Conservation (phyloP, 495 filamentous ascomycete genomes). For the Aspergillus coremiiformis region DNA sequence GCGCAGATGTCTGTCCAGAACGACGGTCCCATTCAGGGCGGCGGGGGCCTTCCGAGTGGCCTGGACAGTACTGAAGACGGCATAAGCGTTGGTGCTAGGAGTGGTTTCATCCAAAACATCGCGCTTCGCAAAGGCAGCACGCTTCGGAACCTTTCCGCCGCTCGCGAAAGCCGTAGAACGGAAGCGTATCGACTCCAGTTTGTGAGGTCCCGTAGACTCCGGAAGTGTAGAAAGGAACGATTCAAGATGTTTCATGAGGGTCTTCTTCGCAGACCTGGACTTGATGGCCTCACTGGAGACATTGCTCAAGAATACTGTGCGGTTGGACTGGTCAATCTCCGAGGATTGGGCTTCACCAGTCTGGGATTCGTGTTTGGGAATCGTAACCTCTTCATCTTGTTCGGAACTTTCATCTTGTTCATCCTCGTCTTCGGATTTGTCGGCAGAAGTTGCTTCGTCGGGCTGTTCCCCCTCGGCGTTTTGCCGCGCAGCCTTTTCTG, state of each 20-base stretch:
- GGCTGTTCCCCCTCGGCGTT: slow-evolving; percentile 19
- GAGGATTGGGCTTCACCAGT: slow-evolving; percentile 28
- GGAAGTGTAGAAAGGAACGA: slow-evolving; percentile 48
- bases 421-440: slow-evolving; percentile 13
- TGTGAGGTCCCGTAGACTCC: slow-evolving; percentile 46
- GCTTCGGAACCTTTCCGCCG: slow-evolving; percentile 70
- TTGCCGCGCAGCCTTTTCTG: slow-evolving; percentile 15
- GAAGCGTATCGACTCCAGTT: slow-evolving; percentile 85
- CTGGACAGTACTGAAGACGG: slow-evolving; percentile 65
- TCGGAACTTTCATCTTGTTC: slow-evolving; percentile 16
- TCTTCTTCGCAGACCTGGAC: slow-evolving; percentile 71
- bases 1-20: slow-evolving; percentile 82
- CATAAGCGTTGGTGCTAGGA: slow-evolving; percentile 91
- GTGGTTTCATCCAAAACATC: slow-evolving; percentile 81
- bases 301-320: slow-evolving; percentile 91
- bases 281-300: slow-evolving; percentile 75
- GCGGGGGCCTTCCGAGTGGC: slow-evolving; percentile 70
- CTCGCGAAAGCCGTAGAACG: slow-evolving; percentile 76
- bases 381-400: slow-evolving; percentile 19
- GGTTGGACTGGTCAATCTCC: slow-evolving; percentile 76
- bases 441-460: slow-evolving; percentile 13
- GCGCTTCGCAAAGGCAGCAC: slow-evolving; percentile 77
- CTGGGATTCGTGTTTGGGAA: slow-evolving; percentile 54
- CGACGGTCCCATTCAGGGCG: slow-evolving; percentile 71
- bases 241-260: slow-evolving; percentile 57